Evolutionary conservation across 2,329 filamentous ascomycete species (phyloP), one percentile per base, ranked within the genome.

Genomic region (Aureobasidium sp.): DNA sequence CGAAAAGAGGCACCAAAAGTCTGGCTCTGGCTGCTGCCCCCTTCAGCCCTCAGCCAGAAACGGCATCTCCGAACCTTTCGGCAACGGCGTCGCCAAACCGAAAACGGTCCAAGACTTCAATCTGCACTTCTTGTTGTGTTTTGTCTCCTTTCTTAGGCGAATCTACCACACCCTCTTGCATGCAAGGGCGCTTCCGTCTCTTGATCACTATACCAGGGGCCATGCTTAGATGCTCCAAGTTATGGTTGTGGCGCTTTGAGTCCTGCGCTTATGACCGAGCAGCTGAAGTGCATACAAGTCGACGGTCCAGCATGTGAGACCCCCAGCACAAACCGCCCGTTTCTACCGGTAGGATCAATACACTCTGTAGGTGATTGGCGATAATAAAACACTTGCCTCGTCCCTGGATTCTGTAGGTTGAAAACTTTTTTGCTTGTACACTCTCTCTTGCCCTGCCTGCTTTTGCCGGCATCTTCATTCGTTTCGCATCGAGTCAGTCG

Each of bases 31-130:
- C n/a, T 51, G 29, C n/a, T 51, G 15, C 34, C 47, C 12, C 11
- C 41, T 37, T 53, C 51, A 44, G 22, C 41, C 41, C 29, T 45
- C 41, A 57, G 53, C 41, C 55, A 36, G 27, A 59, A 59, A 59
- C 55, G 55, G 55, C 55, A 59, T 59, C 42, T 48, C 55, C 55
- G 55, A 59, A 59, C 55, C 34, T 59, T 55, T 48, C 25, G 45
- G 37, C 37, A 55, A 48, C 25, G 31, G 29, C 41, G 31, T 25
- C 27, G 29, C 29, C 31, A 34, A 36, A 36, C 41, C 20, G 12
- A 14, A 20, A 59, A 59, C 55, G 42, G 42, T 48, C 55, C 9
- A 25, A 27, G 20, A 55, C 51, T 36, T 53, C 51, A 53, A 42
- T 44, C 22, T 34, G 9, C 39, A 56, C 25, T 34, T 57, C 22